A percentile compares a stretch with the other conserved stretches of the same genome.
phyloP scores from a whole-genome alignment of 108 stramenopile genomes.

The Nitzschia sp. region DNA sequence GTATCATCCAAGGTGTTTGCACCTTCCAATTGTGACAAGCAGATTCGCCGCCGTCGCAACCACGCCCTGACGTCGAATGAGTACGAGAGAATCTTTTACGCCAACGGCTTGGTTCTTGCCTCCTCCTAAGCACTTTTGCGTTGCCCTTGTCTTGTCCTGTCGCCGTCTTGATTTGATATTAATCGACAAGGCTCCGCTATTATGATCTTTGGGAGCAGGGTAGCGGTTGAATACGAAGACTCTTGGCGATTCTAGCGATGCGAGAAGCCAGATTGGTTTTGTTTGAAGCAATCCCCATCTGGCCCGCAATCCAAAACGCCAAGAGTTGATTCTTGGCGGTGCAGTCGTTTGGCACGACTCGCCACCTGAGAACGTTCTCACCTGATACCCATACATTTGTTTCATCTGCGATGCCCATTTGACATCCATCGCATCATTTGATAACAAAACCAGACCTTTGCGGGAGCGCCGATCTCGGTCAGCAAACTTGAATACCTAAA shows the following conservation, averaged over 20 bases:
- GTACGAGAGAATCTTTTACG: background rate
- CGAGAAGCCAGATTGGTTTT: background rate
- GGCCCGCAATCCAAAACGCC: background rate
- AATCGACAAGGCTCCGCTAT: background rate
- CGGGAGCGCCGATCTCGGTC: background rate
- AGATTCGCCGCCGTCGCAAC: conserved; percentile 4
- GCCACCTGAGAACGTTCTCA: background rate
- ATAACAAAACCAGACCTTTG: background rate
- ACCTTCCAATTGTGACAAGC: background rate
- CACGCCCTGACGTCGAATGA: background rate
- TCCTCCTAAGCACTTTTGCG: background rate
- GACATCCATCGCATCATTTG: conserved; percentile 3
- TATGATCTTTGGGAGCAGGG: too few relatives aligned
- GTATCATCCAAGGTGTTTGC: too few relatives aligned
- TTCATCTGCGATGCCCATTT: conserved; percentile 1
- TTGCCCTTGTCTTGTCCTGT: background rate
- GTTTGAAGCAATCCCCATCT: background rate
- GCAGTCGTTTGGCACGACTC: background rate
- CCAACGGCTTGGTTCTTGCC: background rate
- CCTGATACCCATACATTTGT: background rate
- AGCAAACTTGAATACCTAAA: too few relatives aligned
- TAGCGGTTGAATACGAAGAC: too few relatives aligned
- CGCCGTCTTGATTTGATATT: background rate
- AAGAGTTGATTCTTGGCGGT: background rate
- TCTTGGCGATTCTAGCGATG: background rate